phyloP scores from a whole-genome alignment of 2,329 filamentous ascomycete species.

The Bimuria novae-zelandiae region DNA sequence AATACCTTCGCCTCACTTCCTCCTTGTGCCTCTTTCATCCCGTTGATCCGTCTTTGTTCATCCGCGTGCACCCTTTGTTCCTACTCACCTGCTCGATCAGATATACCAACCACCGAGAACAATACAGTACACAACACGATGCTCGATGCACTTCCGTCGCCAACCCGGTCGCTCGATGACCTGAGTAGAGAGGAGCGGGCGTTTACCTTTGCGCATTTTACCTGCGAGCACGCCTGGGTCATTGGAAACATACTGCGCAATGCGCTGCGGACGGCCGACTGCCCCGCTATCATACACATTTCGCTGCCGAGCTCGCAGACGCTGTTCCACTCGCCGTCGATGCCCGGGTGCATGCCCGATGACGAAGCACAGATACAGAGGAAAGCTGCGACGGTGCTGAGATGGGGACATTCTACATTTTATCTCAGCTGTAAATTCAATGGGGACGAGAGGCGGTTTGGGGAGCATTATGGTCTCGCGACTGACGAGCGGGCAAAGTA shows the following conservation, averaged over 20 bases:
- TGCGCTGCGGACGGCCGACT: conserved; percentile 61
- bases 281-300: conserved; percentile 67
- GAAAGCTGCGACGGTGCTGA: conserved; percentile 72
- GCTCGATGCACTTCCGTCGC: conserved; percentile 36
- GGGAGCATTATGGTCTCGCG: conserved; percentile 65
- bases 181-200: conserved; percentile 49
- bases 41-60: too few relatives aligned
- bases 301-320: conserved; percentile 64
- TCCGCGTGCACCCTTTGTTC: background rate
- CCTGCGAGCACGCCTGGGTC: conserved; percentile 65
- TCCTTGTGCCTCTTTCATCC: too few relatives aligned
- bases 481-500: conserved; percentile 62
- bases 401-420: conserved; percentile 74
- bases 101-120: background rate
- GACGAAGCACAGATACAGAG: conserved; percentile 67
- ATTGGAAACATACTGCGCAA: conserved; percentile 68
- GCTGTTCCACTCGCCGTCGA: conserved; percentile 72
- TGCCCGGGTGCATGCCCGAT: conserved; percentile 70
- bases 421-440: conserved; percentile 71
- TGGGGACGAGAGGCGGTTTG: conserved; percentile 68
- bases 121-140: conserved; percentile 11
- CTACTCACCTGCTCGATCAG: background rate
- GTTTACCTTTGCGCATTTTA: conserved; percentile 61
- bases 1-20: too few relatives aligned
- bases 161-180: conserved; percentile 43